These are phyloP conservation scores for Xylaria sp. DNA, from an alignment of 2,329 filamentous ascomycete species.

Conservation along the genomic window DNA sequence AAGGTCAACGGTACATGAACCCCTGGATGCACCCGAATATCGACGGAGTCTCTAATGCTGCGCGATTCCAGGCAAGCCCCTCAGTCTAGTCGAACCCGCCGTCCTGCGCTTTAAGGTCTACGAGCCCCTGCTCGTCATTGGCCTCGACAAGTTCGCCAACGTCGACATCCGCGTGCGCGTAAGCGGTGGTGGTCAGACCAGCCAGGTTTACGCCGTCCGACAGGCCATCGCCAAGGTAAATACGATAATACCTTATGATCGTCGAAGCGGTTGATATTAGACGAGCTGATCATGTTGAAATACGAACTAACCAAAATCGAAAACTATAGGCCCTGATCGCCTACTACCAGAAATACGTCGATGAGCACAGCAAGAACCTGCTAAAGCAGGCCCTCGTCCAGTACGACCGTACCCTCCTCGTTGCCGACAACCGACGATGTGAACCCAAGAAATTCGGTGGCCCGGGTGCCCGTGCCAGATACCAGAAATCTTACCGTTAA, in stretches of 20 bases:
- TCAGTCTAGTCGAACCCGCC: conserved; percentile 93
- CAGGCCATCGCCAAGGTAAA: conserved; percentile 86
- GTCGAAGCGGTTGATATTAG: neutral
- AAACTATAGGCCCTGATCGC: conserved; percentile 73
- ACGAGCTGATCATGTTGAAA: neutral
- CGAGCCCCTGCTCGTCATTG: conserved; percentile 97
- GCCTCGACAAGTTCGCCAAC: conserved; percentile 94
- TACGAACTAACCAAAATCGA: conserved; percentile 2
- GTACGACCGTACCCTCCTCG: conserved; percentile 96
- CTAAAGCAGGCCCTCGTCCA: conserved; percentile 96
- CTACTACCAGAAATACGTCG: conserved; percentile 99
- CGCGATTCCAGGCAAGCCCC: conserved; percentile 83
- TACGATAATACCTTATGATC: conserved; percentile 3
- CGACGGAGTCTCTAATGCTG: conserved; percentile 21
- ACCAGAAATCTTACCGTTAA: conserved; percentile 99
- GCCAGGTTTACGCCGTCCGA: conserved; percentile 88
- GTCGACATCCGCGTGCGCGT: conserved; percentile 99
- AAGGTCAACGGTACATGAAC: conserved; percentile 38
- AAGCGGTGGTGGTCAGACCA: conserved; percentile 86
- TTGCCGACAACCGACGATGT: conserved; percentile 98
- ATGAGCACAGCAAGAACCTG: conserved; percentile 99
- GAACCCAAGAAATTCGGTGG: conserved; percentile 99
- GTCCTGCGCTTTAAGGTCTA: conserved; percentile 97
- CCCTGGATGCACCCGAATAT: neutral
- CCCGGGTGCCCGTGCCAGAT: conserved; percentile 93